These are phyloP conservation scores for Umbelopsis ramanniana DNA, from an alignment of 192 early-diverging fungal species.

Conservation along the genomic window DNA sequence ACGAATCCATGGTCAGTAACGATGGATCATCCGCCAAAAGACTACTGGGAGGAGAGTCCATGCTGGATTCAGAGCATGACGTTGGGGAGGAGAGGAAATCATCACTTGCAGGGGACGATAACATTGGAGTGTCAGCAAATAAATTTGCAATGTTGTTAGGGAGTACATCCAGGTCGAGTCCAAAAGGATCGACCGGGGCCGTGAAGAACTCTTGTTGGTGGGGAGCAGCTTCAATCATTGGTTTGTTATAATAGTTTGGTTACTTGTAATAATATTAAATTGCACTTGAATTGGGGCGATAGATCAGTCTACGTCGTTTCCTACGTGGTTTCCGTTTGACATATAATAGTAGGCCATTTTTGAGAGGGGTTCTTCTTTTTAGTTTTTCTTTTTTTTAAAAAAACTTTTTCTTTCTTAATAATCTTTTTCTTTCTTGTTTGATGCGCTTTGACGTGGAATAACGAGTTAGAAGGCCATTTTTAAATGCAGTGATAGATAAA, in stretches of 20 bases:
- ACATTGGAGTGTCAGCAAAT: constrained; percentile 26
- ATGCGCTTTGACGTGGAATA: constrained; percentile 1
- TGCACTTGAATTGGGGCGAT: constrained; percentile 9
- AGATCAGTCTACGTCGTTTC: constrained; percentile 50
- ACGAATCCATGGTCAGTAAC: constrained; percentile 18
- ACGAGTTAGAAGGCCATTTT: constrained; percentile 24
- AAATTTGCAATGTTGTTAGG: constrained; percentile 13
- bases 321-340: constrained; percentile 52
- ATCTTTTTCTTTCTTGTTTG: constrained; percentile 29
- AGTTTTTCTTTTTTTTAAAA: constrained; percentile 26
- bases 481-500: background rate
- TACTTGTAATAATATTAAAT: constrained; percentile 7
- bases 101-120: constrained; percentile 19
- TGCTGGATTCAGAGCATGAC: constrained; percentile 27
- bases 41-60: constrained; percentile 36
- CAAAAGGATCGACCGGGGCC: constrained; percentile 23
- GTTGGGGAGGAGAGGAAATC: constrained; percentile 26
- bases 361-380: constrained; percentile 19
- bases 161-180: constrained; percentile 23
- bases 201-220: background rate
- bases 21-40: constrained; percentile 22
- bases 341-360: constrained; percentile 52
- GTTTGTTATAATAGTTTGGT: background rate
- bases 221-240: constrained; percentile 8
- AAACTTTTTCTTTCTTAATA: background rate